A percentile compares a stretch with the other conserved stretches of the same genome.
phyloP scores from a whole-genome alignment of 768 basidiomycete species.

The Mrakia hoshinonis region DNA sequence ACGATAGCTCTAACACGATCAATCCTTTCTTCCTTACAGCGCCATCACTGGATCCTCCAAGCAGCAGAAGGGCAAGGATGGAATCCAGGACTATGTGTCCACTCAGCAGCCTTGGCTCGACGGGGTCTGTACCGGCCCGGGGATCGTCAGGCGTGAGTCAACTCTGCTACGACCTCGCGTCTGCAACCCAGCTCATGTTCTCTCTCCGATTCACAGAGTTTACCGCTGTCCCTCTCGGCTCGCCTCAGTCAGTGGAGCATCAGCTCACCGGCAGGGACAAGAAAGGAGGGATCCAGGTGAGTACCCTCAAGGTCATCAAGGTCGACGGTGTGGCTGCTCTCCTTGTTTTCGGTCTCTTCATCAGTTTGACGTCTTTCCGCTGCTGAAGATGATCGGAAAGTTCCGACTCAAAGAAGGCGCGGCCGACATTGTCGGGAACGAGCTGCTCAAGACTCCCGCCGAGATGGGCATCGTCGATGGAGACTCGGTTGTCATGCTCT shows the following conservation, averaged over 20 bases:
- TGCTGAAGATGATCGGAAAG: background rate
- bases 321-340: no score
- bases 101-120: constrained; percentile 1
- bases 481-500: background rate
- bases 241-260: background rate
- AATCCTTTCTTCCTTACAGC: background rate
- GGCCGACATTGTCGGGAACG: background rate
- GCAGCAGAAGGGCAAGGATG: background rate
- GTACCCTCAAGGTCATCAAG: background rate
- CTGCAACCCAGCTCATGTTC: background rate
- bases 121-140: background rate
- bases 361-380: no score
- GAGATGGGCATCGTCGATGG: background rate
- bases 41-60: background rate
- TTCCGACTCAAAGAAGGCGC: background rate
- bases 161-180: no score
- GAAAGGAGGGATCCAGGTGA: background rate
- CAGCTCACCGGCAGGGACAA: background rate
- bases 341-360: no score
- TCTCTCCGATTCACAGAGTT: background rate
- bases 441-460: background rate
- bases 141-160: background rate
- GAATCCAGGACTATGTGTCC: background rate
- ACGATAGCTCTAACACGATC: background rate
- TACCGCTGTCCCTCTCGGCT: background rate